Evolutionary conservation across 768 basidiomycete genomes (phyloP).

Genomic region (Chalciporus chontae): DNA sequence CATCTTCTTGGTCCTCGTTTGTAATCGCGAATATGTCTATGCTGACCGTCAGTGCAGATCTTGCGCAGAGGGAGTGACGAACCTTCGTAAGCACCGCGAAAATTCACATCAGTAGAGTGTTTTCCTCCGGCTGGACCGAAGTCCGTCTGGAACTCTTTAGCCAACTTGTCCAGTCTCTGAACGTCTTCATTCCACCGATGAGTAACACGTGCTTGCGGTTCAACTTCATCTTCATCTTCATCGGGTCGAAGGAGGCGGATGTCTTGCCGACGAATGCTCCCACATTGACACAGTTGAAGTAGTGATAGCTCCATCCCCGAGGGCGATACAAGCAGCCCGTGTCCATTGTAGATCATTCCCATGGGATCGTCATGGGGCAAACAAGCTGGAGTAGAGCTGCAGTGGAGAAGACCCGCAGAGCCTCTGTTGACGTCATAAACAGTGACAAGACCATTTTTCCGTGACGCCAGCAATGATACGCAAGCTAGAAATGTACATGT

Average conservation of each 20-base stretch:
- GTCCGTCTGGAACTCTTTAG: slow-evolving; percentile 29
- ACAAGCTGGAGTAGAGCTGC: slow-evolving; percentile 39
- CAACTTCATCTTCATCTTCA: slow-evolving; percentile 6
- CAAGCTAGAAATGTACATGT: slow-evolving; percentile 34
- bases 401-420: slow-evolving; percentile 39
- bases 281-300: slow-evolving; percentile 47
- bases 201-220: slow-evolving; percentile 1
- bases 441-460: slow-evolving; percentile 53
- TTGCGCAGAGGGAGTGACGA: slow-evolving; percentile 14
- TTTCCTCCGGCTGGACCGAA: slow-evolving; percentile 44
- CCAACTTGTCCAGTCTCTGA: slow-evolving; percentile 31
- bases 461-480: slow-evolving; percentile 57
- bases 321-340: slow-evolving; percentile 30
- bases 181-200: slow-evolving; percentile 42
- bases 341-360: slow-evolving; percentile 30
- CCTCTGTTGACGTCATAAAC: slow-evolving; percentile 58
- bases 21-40: slow-evolving; percentile 41
- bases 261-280: slow-evolving; percentile 44
- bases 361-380: slow-evolving; percentile 31
- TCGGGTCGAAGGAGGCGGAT: slow-evolving; percentile 24
- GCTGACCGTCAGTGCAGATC: slow-evolving; percentile 12
- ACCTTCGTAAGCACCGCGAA: slow-evolving; percentile 58
- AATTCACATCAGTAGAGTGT: slow-evolving; percentile 44
- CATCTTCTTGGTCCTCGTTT: slow-evolving; percentile 28
- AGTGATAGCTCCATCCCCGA: slow-evolving; percentile 32